Conservation (phyloP, 768 basidiomycete species). For the Trametopsis cervina region DNA sequence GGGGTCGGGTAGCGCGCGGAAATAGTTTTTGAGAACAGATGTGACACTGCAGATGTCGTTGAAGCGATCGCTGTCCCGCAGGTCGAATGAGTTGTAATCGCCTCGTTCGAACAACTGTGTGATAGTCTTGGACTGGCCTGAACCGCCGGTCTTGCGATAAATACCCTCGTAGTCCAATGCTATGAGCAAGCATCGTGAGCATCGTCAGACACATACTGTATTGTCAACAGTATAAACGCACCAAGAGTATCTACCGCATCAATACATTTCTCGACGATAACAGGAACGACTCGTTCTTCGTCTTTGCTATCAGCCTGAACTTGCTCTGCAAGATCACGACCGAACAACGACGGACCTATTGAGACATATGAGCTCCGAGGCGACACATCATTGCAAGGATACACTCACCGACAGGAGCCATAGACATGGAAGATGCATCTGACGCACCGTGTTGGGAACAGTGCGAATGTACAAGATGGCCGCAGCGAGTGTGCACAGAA, state of each 20-base stretch:
- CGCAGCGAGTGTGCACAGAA: constrained; percentile 85
- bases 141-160: constrained; percentile 95
- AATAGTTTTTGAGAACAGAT: constrained; percentile 94
- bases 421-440: constrained; percentile 17
- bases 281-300: constrained; percentile 61
- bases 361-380: neutral
- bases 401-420: constrained; percentile 25
- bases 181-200: too few relatives aligned
- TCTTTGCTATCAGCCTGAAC: constrained; percentile 58
- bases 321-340: constrained; percentile 82
- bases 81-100: constrained; percentile 83
- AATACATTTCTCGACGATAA: constrained; percentile 95
- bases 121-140: constrained; percentile 86
- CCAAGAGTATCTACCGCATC: constrained; percentile 85
- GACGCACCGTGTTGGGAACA: constrained; percentile 52
- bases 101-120: constrained; percentile 93
- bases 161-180: constrained; percentile 97
- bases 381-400: neutral
- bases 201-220: too few relatives aligned
- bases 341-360: constrained; percentile 76
- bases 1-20: constrained; percentile 87
- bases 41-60: constrained; percentile 98
- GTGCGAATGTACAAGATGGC: constrained; percentile 53
- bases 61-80: constrained; percentile 81
- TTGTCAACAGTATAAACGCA: too few relatives aligned